These are phyloP conservation scores for Hypoxylon sp. DNA, from an alignment of 2,329 filamentous ascomycete species.

Conservation along the genomic window DNA sequence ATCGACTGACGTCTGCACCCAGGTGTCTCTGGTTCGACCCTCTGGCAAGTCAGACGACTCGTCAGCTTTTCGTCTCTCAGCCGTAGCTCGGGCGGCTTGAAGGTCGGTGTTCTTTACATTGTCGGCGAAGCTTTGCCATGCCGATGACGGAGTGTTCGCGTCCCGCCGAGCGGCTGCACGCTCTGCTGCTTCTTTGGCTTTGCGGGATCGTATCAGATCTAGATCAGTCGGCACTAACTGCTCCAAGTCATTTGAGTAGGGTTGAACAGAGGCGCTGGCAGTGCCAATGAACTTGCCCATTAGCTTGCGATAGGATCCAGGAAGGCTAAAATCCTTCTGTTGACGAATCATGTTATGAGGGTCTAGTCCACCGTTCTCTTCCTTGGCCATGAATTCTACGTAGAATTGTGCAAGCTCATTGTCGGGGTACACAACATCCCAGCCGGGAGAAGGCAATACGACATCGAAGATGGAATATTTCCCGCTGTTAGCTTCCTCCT, in stretches of 20 bases:
- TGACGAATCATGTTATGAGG: conserved; percentile 88
- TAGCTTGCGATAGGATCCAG: conserved; percentile 89
- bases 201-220: conserved; percentile 71
- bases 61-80: conserved; percentile 51
- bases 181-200: conserved; percentile 50
- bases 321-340: conserved; percentile 89
- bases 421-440: conserved; percentile 86
- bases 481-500: conserved; percentile 83
- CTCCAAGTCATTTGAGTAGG: conserved; percentile 79
- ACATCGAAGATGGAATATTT: conserved; percentile 87
- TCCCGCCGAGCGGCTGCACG: conserved; percentile 45
- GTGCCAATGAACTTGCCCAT: conserved; percentile 78
- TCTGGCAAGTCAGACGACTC: conserved; percentile 42
- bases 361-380: conserved; percentile 82
- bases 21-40: conserved; percentile 57
- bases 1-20: conserved; percentile 58
- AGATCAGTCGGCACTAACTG: conserved; percentile 93
- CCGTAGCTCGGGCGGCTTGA: conserved; percentile 46
- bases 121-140: conserved; percentile 49
- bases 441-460: conserved; percentile 93
- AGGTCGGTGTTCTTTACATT: conserved; percentile 49
- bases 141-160: conserved; percentile 35
- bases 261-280: conserved; percentile 77
- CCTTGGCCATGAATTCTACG: conserved; percentile 84
- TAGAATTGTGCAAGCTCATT: conserved; percentile 91